A percentile compares a stretch with the other conserved stretches of the same genome.
Evolutionary conservation across 2,329 filamentous ascomycete genomes (phyloP).

Genomic region (Sporothrix dimorphospora): DNA sequence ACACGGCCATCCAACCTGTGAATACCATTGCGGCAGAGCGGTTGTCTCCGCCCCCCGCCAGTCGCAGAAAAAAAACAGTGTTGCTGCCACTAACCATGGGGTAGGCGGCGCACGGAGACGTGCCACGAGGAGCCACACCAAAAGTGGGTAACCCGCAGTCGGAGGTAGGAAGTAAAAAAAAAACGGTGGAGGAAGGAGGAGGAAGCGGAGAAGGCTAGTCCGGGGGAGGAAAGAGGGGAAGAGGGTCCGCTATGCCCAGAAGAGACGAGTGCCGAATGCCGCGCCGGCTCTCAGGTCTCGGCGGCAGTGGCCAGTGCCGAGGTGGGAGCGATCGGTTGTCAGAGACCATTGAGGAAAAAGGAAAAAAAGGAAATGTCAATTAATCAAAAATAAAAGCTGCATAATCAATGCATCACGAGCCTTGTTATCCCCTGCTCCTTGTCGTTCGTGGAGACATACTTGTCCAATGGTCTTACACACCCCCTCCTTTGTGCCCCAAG

Average conservation of each 20-base stretch:
- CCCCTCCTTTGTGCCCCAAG: not conserved
- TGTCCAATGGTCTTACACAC: not conserved
- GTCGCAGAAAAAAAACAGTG: not conserved
- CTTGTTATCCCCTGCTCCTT: not conserved
- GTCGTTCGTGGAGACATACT: not conserved
- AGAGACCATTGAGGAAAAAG: not conserved
- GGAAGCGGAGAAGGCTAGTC: not conserved
- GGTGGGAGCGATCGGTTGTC: not conserved
- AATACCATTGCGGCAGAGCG: not conserved
- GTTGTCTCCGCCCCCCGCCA: not conserved
- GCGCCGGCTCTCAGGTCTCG: not conserved
- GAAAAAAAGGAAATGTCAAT: not conserved
- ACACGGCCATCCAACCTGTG: not conserved
- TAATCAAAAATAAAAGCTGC: too few species aligned
- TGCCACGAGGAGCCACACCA: slow-evolving; percentile 3
- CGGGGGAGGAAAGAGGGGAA: not conserved
- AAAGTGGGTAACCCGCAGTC: not conserved
- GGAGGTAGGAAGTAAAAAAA: not conserved
- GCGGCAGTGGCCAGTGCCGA: not conserved
- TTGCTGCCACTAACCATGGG: not conserved
- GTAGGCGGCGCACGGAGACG: not conserved
- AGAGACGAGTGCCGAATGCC: slow-evolving; percentile 18
- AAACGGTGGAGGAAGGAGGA: not conserved
- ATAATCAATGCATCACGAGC: not conserved
- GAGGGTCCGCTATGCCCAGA: not conserved